Evolutionary conservation across 768 basidiomycete genomes (phyloP), one percentile per base, ranked within the genome.

Genomic region (Auriscalpium orientale): DNA sequence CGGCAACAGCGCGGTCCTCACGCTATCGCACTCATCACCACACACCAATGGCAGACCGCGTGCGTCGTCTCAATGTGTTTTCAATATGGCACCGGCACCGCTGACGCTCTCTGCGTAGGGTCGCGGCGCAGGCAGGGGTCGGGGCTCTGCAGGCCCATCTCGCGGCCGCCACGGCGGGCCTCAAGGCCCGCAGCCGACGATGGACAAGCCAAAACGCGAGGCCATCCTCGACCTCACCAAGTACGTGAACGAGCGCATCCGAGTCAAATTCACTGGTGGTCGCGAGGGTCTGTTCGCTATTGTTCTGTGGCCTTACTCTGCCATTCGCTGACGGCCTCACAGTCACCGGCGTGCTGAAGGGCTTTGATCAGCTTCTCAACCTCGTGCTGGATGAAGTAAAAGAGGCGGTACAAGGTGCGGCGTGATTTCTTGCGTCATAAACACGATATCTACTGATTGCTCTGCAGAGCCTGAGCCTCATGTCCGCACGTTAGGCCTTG

Each of bases 201-300:
- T 81, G 67, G 81, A 92, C 63, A 91, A 89, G 68, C 90, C 89
- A 46, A 90, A 89, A 69, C 82, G 91, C 45, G 95, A 98, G 71
- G 91, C 92, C 33, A 98, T 98, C 71, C 83, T 98, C 35, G 94
- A 98, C 70, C 84, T 98, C 35, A 84, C 89, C 49, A 95, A 95
- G 70, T 98, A 97, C 65, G 88, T 89, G 52, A 90, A 95, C 70
- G 85, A 94, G 70, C 81, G 84, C 59, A 91, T 99, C 67, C 76
- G 92, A 55, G 94, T 98, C 66, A 98, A 97, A 72, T 98, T 99
- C 67, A 92, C 92, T n/a, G 97, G 97, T 46, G 95, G 95, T 40
- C 76, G 97, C 43, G 94, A 99, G 81, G 94, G 95, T 91, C 58
- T 51, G 65, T 65, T 4, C 1, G 12, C 12, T 4, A 8, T 21